Conservation (phyloP, 805 yeast genomes). For the Yarrowia sp. region DNA sequence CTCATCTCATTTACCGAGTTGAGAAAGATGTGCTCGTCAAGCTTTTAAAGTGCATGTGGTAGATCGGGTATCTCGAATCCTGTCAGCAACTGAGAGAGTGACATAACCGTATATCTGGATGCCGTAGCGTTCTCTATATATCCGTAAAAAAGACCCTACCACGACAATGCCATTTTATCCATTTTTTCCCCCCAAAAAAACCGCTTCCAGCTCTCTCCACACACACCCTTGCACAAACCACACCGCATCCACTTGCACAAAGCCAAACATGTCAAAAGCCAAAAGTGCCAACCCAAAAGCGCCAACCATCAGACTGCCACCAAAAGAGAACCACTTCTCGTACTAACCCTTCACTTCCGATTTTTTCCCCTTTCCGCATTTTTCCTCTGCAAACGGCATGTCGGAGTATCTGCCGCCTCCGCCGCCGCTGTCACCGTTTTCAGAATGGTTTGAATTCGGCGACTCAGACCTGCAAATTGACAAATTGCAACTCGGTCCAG, state of each 20-base stretch:
- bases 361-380: not conserved
- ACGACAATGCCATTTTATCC: too few relatives aligned
- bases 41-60: not conserved
- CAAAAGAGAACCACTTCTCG: not conserved
- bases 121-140: too few relatives aligned
- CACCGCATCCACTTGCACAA: not conserved
- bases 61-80: not conserved
- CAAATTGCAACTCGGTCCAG: slow-evolving; percentile 4
- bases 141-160: too few relatives aligned
- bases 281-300: not conserved
- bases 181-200: too few relatives aligned
- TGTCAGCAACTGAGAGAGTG: not conserved
- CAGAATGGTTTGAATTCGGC: slow-evolving; percentile 30
- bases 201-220: not conserved
- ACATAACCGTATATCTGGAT: not conserved
- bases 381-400: not conserved
- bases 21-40: not conserved
- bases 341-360: not conserved
- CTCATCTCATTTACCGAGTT: not conserved
- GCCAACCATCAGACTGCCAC: not conserved
- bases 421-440: slow-evolving; percentile 34
- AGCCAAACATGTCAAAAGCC: not conserved
- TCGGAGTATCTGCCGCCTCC: slow-evolving; percentile 33
- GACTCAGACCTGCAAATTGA: slow-evolving; percentile 13
- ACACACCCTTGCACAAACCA: not conserved